Evolutionary conservation across 139 green algal genomes (phyloP), one percentile per base, ranked within the genome.

Genomic region (Chlorella sp.): DNA sequence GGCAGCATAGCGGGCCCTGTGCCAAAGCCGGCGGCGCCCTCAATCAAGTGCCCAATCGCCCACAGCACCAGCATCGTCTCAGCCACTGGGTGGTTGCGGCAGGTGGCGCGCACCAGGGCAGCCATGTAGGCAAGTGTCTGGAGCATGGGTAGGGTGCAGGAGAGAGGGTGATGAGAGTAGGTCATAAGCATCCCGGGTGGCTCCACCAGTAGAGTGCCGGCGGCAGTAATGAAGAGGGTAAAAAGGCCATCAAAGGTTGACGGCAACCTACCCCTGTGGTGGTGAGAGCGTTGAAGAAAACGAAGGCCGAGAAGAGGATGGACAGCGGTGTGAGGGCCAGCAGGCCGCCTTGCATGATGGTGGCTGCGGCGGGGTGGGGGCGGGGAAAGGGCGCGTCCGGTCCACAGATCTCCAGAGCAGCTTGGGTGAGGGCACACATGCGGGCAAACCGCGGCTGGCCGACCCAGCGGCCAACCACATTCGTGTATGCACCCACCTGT

Each of bases 61-160:
- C 88, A 94, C 30, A 88, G 86, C 28, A 94, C 90, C 12, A 94
- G 86, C 57, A 94, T 91, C 24, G 93, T 73, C 64, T 93, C 91
- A 3, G 91, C 91, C 42, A 94, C 91, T 34, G 90, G 90, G 79
- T 92, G 90, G 30, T 86, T 81, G 24, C 48, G n/a, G 57, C 84
- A 90, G 61, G 87, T 30, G 28, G 68, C 66, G 16, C 89, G 90
- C 57, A 94, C 88, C 32, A 91, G 78, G 30, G 81, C 90, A 39
- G 91, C 92, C 37, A 93, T 92, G 85, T 87, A 94, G 19, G 90
- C 83, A 48, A 93, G 64, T 53, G 90, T 93, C 90, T 93, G 84
- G 53, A 77, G 42, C 36, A 15, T 12, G 16, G 16, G 22, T 4
- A 26, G 30, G n/a, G 32, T 24, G 48, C 7, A 66, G 28, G 1